phyloP scores from a whole-genome alignment of 768 basidiomycete species.

The Suillus cothurnatus region DNA sequence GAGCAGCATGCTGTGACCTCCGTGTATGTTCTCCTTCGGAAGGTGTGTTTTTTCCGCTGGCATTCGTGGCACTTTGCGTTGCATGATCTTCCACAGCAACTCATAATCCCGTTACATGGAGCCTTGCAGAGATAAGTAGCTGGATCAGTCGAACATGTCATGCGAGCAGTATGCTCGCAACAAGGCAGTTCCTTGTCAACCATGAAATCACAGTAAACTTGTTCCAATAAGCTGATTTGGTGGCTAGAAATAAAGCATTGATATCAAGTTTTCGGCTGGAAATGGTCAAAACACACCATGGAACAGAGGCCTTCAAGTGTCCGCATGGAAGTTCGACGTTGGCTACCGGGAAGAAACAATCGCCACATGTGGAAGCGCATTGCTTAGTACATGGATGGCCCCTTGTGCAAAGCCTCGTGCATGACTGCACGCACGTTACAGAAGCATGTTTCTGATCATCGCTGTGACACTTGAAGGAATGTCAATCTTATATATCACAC shows the following conservation, averaged over 20 bases:
- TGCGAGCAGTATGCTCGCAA: slow-evolving; percentile 55
- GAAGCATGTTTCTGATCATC: slow-evolving; percentile 57
- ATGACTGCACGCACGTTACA: slow-evolving; percentile 49
- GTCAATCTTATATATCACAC: neutral
- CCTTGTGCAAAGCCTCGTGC: slow-evolving; percentile 53
- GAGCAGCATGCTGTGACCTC: slow-evolving; percentile 41
- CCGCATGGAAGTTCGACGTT: slow-evolving; percentile 60
- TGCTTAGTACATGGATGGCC: slow-evolving; percentile 58
- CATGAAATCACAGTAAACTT: slow-evolving; percentile 43
- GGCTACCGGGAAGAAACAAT: slow-evolving; percentile 49
- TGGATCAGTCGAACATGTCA: slow-evolving; percentile 52
- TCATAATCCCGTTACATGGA: slow-evolving; percentile 46
- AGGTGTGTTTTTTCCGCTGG: slow-evolving; percentile 31
- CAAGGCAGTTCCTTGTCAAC: slow-evolving; percentile 46
- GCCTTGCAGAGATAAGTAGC: slow-evolving; percentile 39
- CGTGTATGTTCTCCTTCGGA: neutral
- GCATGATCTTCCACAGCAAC: slow-evolving; percentile 58
- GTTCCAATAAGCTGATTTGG: slow-evolving; percentile 44
- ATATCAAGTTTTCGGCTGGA: neutral
- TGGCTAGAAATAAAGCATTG: slow-evolving; percentile 37
- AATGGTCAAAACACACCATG: slow-evolving; percentile 45
- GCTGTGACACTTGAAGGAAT: slow-evolving; percentile 52
- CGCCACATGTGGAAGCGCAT: slow-evolving; percentile 56
- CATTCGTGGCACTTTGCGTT: slow-evolving; percentile 51
- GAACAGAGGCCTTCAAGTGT: slow-evolving; percentile 44